Percentiles rank a stretch among this genome's conserved stretches.
Conservation (phyloP, 805 yeast genomes). For the Wickerhamomyces mucosus region DNA sequence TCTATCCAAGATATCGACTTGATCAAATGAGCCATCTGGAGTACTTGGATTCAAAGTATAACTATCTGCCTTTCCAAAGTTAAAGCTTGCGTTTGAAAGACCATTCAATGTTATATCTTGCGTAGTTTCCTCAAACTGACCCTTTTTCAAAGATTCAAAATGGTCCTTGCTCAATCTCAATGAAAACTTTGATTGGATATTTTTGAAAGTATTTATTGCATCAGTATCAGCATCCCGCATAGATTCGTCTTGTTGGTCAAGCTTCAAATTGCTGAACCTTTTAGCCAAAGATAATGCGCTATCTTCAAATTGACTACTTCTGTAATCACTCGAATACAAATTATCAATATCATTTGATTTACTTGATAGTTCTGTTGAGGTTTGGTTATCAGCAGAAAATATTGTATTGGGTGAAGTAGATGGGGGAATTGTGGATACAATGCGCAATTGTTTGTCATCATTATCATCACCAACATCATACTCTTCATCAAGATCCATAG, state of each 20-base stretch:
- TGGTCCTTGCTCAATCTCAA: constrained; percentile 1
- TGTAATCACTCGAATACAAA: background rate
- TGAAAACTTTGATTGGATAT: constrained; percentile 2
- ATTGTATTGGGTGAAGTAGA: background rate
- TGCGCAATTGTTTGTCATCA: too few species aligned
- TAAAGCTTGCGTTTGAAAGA: too few species aligned
- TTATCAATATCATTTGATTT: too few species aligned
- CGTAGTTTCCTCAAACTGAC: too few species aligned
- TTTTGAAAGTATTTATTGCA: background rate
- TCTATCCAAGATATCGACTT: constrained; percentile 18
- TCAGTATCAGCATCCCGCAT: background rate
- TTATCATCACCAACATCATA: too few species aligned
- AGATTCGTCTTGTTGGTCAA: background rate
- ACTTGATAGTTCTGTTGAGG: too few species aligned
- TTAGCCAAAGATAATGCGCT: constrained; percentile 6
- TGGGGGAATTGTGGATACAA: too few species aligned
- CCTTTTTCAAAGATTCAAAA: too few species aligned
- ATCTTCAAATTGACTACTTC: constrained; percentile 1
- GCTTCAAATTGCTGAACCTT: constrained; percentile 4
- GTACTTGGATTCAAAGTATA: constrained; percentile 3
- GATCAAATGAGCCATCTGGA: constrained; percentile 14
- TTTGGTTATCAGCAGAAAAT: too few species aligned
- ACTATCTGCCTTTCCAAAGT: too few species aligned
- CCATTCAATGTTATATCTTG: too few species aligned
- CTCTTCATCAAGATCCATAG: too few species aligned